Percentiles rank a stretch among this genome's conserved stretches.
phyloP scores from a whole-genome alignment of 2,329 filamentous ascomycete species.

The Calonectria montana region DNA sequence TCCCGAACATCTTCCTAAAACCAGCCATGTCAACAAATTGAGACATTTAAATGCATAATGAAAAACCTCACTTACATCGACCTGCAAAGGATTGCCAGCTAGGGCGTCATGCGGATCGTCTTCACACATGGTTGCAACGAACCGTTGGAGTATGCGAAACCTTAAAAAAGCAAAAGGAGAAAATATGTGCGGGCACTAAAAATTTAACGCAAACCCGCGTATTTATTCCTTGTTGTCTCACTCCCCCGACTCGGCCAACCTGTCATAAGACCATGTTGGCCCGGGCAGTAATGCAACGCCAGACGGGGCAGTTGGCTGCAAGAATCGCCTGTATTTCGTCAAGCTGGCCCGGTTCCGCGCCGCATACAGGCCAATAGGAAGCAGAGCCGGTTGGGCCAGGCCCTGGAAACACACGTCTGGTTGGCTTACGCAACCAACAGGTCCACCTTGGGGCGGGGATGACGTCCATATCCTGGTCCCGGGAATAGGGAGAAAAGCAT shows the following conservation, averaged over 20 bases:
- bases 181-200: neutral
- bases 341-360: neutral
- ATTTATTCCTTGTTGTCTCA: neutral
- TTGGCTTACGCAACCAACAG: neutral
- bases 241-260: neutral
- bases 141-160: neutral
- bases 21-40: neutral
- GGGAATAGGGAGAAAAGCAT: neutral
- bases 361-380: neutral
- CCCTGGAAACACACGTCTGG: neutral
- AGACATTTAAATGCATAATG: neutral
- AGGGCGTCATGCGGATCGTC: neutral
- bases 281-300: neutral
- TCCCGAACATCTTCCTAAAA: neutral
- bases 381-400: neutral
- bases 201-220: constrained; percentile 3
- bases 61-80: neutral
- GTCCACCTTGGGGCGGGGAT: neutral
- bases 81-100: neutral
- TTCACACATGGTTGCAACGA: constrained; percentile 8
- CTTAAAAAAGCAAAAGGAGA: neutral
- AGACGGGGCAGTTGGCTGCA: neutral
- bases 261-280: neutral
- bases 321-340: neutral
- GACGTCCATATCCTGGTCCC: neutral